Evolutionary conservation across 441 rosid species (phyloP).

Genomic region (Erysimum pusillum): DNA sequence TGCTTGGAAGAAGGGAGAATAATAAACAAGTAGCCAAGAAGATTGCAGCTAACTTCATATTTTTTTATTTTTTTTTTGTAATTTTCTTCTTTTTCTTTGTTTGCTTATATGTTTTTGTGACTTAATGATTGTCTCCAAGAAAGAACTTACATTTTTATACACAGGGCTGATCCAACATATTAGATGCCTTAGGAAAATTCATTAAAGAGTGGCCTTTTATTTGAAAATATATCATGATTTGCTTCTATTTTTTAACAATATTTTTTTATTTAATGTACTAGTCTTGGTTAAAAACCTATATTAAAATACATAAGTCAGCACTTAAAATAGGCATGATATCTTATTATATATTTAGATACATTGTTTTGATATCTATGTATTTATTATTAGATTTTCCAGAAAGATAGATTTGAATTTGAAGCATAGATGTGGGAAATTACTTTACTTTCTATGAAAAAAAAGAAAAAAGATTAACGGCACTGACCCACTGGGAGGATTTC

Average conservation of each 20-base stretch:
- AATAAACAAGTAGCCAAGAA: slow-evolving; percentile 40
- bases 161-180: not conserved
- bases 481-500: too few species aligned
- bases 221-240: not conserved
- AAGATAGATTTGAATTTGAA: too few species aligned
- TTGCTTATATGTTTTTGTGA: not conserved
- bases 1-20: slow-evolving; percentile 30
- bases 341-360: too few species aligned
- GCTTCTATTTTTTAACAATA: not conserved
- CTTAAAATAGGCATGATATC: too few species aligned
- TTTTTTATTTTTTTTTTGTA: not conserved
- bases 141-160: not conserved
- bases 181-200: not conserved
- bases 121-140: not conserved
- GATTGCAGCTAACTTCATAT: slow-evolving; percentile 42
- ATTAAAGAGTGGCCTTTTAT: not conserved
- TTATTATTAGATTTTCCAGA: too few species aligned
- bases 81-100: not conserved
- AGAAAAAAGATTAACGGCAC: too few species aligned
- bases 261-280: not conserved
- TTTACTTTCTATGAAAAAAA: too few species aligned
- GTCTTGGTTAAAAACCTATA: not conserved
- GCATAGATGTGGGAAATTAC: too few species aligned
- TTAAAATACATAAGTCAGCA: not conserved
- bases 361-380: too few species aligned